Percentiles rank a stretch among this genome's conserved stretches.
These are phyloP conservation scores for Boletus smithii DNA, from an alignment of 1,284 basidiomycete genomes.

Conservation along the genomic window DNA sequence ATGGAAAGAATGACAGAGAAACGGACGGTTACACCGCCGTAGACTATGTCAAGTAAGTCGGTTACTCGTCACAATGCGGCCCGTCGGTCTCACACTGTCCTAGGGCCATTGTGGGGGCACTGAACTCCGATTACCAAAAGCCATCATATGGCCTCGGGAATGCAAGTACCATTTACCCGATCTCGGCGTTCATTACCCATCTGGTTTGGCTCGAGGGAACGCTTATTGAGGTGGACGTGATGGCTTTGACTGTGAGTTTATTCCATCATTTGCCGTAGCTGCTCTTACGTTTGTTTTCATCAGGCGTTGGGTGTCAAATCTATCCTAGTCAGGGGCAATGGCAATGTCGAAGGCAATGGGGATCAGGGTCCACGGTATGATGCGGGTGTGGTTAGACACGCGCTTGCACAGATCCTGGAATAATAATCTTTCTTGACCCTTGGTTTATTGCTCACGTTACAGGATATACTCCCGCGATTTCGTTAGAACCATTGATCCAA, in stretches of 20 bases:
- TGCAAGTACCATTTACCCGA: constrained; percentile 59
- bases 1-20: constrained; percentile 87
- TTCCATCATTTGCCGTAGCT: neutral
- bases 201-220: constrained; percentile 73
- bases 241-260: constrained; percentile 56
- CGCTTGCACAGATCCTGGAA: constrained; percentile 43
- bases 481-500: neutral
- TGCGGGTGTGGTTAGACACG: constrained; percentile 46
- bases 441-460: neutral
- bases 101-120: constrained; percentile 67
- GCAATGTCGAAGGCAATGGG: constrained; percentile 12
- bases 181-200: constrained; percentile 80
- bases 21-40: constrained; percentile 81
- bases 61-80: constrained; percentile 2
- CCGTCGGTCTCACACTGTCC: constrained; percentile 9
- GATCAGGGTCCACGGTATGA: constrained; percentile 45
- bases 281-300: constrained; percentile 7
- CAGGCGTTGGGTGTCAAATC: constrained; percentile 64
- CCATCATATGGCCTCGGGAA: constrained; percentile 53
- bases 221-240: constrained; percentile 58
- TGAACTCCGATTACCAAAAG: constrained; percentile 61
- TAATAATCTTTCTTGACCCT: constrained; percentile 3
- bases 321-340: constrained; percentile 38
- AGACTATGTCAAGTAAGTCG: constrained; percentile 74
- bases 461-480: neutral